Evolutionary conservation across 2,329 filamentous ascomycete genomes (phyloP).

Genomic region (Oidium heveae): DNA sequence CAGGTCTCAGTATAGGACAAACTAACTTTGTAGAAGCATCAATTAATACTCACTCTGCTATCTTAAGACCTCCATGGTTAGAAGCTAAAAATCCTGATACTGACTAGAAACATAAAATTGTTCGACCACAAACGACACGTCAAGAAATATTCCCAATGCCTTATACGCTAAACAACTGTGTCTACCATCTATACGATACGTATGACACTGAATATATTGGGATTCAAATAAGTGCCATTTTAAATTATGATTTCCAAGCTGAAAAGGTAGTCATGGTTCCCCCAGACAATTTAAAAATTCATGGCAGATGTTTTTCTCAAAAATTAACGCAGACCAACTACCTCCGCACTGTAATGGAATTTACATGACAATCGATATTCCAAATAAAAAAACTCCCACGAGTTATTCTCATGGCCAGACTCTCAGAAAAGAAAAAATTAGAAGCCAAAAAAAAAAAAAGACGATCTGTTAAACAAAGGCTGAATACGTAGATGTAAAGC

Average conservation of each 20-base stretch:
- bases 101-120: too few relatives aligned
- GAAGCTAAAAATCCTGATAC: neutral
- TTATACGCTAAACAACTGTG: too few relatives aligned
- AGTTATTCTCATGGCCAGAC: neutral
- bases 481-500: neutral
- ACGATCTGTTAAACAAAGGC: neutral
- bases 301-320: neutral
- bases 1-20: neutral
- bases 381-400: neutral
- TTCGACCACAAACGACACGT: too few relatives aligned
- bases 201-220: too few relatives aligned
- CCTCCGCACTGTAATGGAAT: neutral
- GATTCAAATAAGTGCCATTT: too few relatives aligned
- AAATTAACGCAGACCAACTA: neutral
- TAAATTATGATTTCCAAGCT: neutral
- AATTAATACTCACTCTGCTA: neutral
- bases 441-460: neutral
- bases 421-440: neutral
- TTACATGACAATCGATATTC: neutral
- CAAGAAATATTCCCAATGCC: too few relatives aligned
- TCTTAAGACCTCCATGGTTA: neutral
- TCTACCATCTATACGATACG: too few relatives aligned
- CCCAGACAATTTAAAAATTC: too few relatives aligned
- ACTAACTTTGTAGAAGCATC: neutral
- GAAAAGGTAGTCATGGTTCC: neutral